phyloP scores from a whole-genome alignment of 345 rosid genomes.

The Gossypium mustelinum region DNA sequence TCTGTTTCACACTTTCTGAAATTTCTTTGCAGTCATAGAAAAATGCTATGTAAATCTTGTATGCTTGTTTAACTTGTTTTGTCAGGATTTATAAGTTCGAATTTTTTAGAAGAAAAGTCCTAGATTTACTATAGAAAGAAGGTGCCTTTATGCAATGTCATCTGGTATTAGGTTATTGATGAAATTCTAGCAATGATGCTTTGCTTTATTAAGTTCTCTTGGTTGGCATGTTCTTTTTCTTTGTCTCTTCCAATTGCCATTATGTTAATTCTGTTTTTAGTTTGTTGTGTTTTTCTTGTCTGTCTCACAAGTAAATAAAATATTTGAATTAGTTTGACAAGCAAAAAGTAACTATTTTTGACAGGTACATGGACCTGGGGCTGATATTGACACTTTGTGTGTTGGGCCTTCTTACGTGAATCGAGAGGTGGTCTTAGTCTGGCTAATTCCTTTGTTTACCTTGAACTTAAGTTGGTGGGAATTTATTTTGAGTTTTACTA shows the following conservation, averaged over 20 bases:
- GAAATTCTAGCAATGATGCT: neutral
- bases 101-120: neutral
- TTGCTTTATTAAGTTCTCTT: conserved; percentile 2
- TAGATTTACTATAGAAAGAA: neutral
- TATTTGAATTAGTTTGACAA: conserved; percentile 8
- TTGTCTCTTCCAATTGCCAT: neutral
- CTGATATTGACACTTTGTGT: conserved; percentile 87
- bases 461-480: neutral
- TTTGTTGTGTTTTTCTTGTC: neutral
- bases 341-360: neutral
- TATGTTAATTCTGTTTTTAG: neutral
- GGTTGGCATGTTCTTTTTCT: neutral
- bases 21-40: neutral
- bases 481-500: neutral
- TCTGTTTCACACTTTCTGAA: neutral
- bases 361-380: conserved; percentile 93
- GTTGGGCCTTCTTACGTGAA: conserved; percentile 93
- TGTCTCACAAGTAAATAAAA: neutral
- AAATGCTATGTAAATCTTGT: neutral
- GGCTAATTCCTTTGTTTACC: neutral
- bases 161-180: neutral
- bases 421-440: conserved; percentile 54
- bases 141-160: neutral
- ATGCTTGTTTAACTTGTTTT: neutral
- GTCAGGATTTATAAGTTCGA: neutral